These are phyloP conservation scores for Bodo saltans DNA, from an alignment of 78 protist species.

Conservation along the genomic window DNA sequence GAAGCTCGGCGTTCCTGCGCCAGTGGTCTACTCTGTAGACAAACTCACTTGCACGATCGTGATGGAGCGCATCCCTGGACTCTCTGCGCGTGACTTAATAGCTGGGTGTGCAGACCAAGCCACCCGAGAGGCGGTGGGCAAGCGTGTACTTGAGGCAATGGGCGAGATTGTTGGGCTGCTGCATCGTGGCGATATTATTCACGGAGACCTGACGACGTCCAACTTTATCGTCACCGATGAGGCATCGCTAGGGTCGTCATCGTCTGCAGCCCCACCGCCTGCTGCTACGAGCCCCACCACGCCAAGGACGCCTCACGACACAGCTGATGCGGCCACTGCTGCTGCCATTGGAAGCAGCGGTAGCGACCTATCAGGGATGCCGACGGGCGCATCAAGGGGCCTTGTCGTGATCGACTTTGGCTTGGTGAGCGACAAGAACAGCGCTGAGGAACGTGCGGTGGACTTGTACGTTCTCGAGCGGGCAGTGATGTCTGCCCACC, in stretches of 20 bases:
- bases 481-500: slow-evolving; percentile 76
- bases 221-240: slow-evolving; percentile 58
- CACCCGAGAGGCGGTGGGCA: not conserved
- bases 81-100: slow-evolving; percentile 20
- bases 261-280: no score
- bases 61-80: slow-evolving; percentile 26
- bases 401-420: slow-evolving; percentile 82
- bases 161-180: slow-evolving; percentile 54
- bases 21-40: slow-evolving; percentile 30
- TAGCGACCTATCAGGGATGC: no score
- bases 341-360: no score
- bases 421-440: slow-evolving; percentile 32
- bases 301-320: no score
- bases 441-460: slow-evolving; percentile 83
- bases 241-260: no score
- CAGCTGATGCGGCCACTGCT: no score
- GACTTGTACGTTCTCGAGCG: slow-evolving; percentile 88
- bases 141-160: not conserved
- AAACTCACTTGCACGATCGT: not conserved
- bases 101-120: not conserved
- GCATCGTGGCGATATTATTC: slow-evolving; percentile 61
- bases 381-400: not conserved
- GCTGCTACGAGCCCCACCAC: no score
- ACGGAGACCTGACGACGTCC: slow-evolving; percentile 87
- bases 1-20: slow-evolving; percentile 31